phyloP scores from a whole-genome alignment of 2,329 filamentous ascomycete genomes.

The Paradendryphiella salina region DNA sequence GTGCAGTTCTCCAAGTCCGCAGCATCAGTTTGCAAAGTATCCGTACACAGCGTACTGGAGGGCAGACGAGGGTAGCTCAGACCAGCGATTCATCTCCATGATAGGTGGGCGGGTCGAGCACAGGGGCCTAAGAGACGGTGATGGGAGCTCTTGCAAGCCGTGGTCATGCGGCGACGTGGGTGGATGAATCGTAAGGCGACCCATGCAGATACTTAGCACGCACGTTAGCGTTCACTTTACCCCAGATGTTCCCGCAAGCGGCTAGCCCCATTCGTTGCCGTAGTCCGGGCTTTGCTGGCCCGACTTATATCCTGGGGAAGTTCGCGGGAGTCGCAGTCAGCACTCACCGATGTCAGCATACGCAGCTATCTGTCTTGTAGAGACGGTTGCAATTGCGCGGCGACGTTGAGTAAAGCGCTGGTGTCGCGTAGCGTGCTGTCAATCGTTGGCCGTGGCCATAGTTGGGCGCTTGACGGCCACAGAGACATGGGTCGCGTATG shows the following conservation, averaged over 20 bases:
- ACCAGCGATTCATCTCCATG: slow-evolving; percentile 1
- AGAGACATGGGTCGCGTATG: slow-evolving; percentile 23
- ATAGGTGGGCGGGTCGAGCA: background rate
- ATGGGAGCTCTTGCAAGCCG: slow-evolving; percentile 8
- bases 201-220: slow-evolving; percentile 21
- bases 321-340: slow-evolving; percentile 3
- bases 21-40: background rate
- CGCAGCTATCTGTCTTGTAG: background rate
- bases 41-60: background rate
- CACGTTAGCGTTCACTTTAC: slow-evolving; percentile 12
- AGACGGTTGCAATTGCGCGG: background rate
- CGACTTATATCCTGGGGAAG: slow-evolving; percentile 17
- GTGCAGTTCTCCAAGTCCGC: too few relatives aligned
- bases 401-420: slow-evolving; percentile 5
- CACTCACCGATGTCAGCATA: slow-evolving; percentile 9
- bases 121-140: slow-evolving; percentile 1
- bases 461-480: slow-evolving; percentile 29
- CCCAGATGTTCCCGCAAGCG: slow-evolving; percentile 12
- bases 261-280: slow-evolving; percentile 19
- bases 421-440: slow-evolving; percentile 23
- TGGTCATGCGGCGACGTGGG: slow-evolving; percentile 19
- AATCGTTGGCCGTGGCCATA: slow-evolving; percentile 25
- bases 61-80: background rate
- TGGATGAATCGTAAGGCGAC: slow-evolving; percentile 15
- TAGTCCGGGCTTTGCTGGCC: slow-evolving; percentile 16